Base-by-base conservation (phyloP, 495 filamentous ascomycete species). In the Penicillium malachiteum region DNA sequence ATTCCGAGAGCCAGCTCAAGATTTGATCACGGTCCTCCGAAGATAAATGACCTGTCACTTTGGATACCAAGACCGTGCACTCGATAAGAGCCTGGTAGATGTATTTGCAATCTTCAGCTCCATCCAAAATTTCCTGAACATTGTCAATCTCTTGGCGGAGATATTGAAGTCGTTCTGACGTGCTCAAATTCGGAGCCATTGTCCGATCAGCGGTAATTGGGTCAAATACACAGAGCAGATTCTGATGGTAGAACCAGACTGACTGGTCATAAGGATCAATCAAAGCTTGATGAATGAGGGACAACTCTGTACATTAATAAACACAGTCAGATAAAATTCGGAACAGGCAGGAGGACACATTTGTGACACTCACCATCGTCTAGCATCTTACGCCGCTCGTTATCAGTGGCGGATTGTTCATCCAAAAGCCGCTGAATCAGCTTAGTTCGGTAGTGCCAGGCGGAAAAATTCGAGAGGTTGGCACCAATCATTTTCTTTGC, bases 241-340 rank as follows among this genome's bases (percentile, higher is more conserved):
- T 93, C 54, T 89, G 86, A 64, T 97, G 90, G 68, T 97, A 99
- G 69, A 92, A 96, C 95, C 95, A 99, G 12, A 96, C 74, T 9
- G 90, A 92, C 62, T 96, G 92, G 66, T 96, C 91, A 55, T 91
- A 87, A 6, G 92, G 89, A 59, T 95, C 93, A 13, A 91, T 91
- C 40, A 97, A 81, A 0, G 88, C 92, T 47, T 84, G 78, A 51
- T 87, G 82, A 33, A 96, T 86, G 21, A 91, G 74, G 39, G 74
- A 74, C 53, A 97, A 75, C 69, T 98, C 89, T 86, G 47, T 62
- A 37, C 8, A 14, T 8, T 30, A 42, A 14, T 13, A 51, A 17
- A 16, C 18, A 32, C 5, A 10, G 17, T 31, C 12, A 34, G 37
- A 13, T 39, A 17, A 33, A 41, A 11, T 31, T 52, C 57, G 5